Evolutionary conservation across 2,329 filamentous ascomycete genomes (phyloP), one percentile per base, ranked within the genome.

Genomic region (Chalaropsis thielavioides): DNA sequence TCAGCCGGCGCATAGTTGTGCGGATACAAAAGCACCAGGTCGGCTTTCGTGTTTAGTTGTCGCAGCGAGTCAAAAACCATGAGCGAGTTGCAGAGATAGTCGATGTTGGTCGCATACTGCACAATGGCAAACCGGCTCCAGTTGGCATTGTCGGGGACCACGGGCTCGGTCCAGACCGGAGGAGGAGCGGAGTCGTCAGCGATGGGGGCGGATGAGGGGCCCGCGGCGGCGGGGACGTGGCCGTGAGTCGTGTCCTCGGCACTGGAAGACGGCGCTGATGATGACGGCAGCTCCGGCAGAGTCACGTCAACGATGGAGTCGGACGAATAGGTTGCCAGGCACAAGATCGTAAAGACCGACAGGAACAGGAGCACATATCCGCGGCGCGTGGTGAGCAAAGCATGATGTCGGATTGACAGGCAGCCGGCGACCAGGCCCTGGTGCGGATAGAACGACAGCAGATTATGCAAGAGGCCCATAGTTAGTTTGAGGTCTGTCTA

Each of bases 41-140:
- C 76, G 2, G 78, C 76, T 49, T 73, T 75, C 67, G 76, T 80
- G 6, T 72, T 71, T 0, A 80, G 68, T 0, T 74, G 71, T 19
- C 75, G 70, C 6, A 81, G 64, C 1, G 73, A 74, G 66, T 79
- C 78, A 63, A 81, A 79, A 1, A 80, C 72, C 78, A 81, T 79
- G 56, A 81, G 72, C 0, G 78, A 77, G 69, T 80, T 80, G 68
- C 79, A 81, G 1, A 81, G 72, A 65, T 80, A 78, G 0, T 74
- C 74, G 41, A 72, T 71, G n/a, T 76, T 72, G 0, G 79, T 81
- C 43, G 76, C 78, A 70, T 81, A 81, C 69, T 79, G 77, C 0
- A 75, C 75, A 67, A 81, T 80, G 0, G 79, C 79, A 63, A 76
- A 80, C 60, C 70, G 71, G 1, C 72, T 74, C 77, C 77, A 79